A percentile compares a stretch with the other conserved stretches of the same genome.
phyloP scores from a whole-genome alignment of 129 eudicot species.

The Dittrichia graveolens region DNA sequence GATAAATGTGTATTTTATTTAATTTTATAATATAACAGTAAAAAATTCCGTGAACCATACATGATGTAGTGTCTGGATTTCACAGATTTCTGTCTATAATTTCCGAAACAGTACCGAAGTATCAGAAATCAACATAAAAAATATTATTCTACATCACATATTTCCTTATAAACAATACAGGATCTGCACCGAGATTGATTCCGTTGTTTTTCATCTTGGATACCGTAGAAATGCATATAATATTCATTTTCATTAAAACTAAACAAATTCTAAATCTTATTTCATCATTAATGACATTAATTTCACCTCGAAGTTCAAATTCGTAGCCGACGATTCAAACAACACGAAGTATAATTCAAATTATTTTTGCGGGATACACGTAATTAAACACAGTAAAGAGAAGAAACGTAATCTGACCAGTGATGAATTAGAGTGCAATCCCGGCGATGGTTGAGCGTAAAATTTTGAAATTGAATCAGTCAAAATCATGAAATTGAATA shows the following conservation, averaged over 20 bases:
- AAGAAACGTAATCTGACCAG: constrained; percentile 19
- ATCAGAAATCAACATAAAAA: constrained; percentile 12
- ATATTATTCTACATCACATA: constrained; percentile 1
- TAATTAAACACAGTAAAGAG: not conserved
- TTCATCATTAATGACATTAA: constrained; percentile 39
- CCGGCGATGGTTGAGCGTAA: constrained; percentile 9
- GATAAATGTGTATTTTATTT: not conserved
- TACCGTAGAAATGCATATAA: constrained; percentile 23
- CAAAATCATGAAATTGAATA: not conserved
- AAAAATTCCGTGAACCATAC: constrained; percentile 23
- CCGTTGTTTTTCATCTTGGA: constrained; percentile 27
- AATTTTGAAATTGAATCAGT: constrained; percentile 29
- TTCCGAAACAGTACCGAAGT: constrained; percentile 23
- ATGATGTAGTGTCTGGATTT: constrained; percentile 32
- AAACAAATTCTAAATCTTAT: constrained; percentile 2
- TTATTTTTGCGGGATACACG: not conserved
- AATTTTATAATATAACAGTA: not conserved
- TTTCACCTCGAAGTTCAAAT: constrained; percentile 31
- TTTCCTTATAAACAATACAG: not conserved
- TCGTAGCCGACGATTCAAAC: constrained; percentile 14
- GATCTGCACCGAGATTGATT: constrained; percentile 39
- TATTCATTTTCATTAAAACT: not conserved
- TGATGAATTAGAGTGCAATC: not conserved
- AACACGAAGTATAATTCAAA: constrained; percentile 24
- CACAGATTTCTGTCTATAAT: constrained; percentile 33